These are phyloP conservation scores for Pestalotiopsis sp. DNA, from an alignment of 2,329 filamentous ascomycete genomes.

Conservation along the genomic window DNA sequence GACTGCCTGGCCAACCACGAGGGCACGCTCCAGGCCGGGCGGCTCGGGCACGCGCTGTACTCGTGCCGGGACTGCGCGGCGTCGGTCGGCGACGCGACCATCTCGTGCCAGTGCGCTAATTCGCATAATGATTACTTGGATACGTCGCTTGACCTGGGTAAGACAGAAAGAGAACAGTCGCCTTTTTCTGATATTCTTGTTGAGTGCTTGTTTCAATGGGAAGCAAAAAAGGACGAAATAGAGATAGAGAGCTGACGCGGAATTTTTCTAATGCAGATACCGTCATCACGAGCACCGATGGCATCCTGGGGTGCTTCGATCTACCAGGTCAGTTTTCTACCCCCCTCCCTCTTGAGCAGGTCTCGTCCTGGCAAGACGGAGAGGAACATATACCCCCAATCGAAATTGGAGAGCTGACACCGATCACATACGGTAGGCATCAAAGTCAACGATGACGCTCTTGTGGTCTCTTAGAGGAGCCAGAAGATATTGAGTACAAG, in stretches of 20 bases:
- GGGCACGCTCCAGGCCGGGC: background rate
- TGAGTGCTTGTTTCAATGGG: too few species aligned
- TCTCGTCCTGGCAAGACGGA: too few species aligned
- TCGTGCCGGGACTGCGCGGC: constrained; percentile 8
- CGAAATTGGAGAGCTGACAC: background rate
- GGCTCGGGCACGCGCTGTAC: constrained; percentile 12
- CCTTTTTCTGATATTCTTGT: too few species aligned
- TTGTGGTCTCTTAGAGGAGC: background rate
- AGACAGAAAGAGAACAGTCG: too few species aligned
- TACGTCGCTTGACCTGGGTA: constrained; percentile 5
- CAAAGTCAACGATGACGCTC: background rate
- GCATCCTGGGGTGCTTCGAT: constrained; percentile 13
- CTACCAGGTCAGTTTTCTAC: constrained; percentile 12
- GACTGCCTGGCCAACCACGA: constrained; percentile 11
- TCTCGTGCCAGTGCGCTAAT: constrained; percentile 10
- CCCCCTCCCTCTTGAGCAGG: too few species aligned
- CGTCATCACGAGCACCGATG: constrained; percentile 13
- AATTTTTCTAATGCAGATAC: constrained; percentile 1
- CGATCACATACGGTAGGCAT: background rate
- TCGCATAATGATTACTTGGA: background rate
- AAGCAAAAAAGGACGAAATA: too few species aligned
- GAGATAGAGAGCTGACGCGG: background rate
- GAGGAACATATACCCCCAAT: too few species aligned
- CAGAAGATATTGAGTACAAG: background rate
- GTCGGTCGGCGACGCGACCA: background rate